These are phyloP conservation scores for Blastobotrys raffinosifermentans DNA, from an alignment of 1,139 yeast species.

Conservation along the genomic window DNA sequence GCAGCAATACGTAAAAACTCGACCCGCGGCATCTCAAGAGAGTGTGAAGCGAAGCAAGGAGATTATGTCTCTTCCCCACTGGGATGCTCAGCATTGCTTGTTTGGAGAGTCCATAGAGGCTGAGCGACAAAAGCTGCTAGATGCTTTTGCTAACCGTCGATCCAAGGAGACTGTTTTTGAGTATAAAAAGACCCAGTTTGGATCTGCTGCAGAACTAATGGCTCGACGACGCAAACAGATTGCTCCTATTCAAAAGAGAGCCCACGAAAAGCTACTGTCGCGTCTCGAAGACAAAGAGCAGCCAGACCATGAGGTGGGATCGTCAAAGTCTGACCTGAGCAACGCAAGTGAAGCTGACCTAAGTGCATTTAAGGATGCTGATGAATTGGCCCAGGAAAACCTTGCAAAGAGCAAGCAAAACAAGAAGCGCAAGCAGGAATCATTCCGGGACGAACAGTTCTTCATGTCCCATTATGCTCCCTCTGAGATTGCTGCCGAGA, in stretches of 20 bases:
- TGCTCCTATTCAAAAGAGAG: slow-evolving; percentile 70
- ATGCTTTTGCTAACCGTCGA: slow-evolving; percentile 56
- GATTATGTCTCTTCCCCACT: slow-evolving; percentile 51
- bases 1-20: slow-evolving; percentile 74
- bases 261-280: slow-evolving; percentile 38
- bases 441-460: slow-evolving; percentile 73
- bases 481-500: slow-evolving; percentile 70
- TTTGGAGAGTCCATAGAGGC: slow-evolving; percentile 49
- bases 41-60: slow-evolving; percentile 82
- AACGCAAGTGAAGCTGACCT: slow-evolving; percentile 29
- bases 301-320: slow-evolving; percentile 12
- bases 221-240: slow-evolving; percentile 76
- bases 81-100: slow-evolving; percentile 83
- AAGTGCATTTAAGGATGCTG: slow-evolving; percentile 23
- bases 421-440: slow-evolving; percentile 23
- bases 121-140: slow-evolving; percentile 69
- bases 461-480: slow-evolving; percentile 92
- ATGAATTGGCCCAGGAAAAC: slow-evolving; percentile 4
- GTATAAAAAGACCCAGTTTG: slow-evolving; percentile 43
- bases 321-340: slow-evolving; percentile 12
- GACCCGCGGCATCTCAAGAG: slow-evolving; percentile 81
- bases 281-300: slow-evolving; percentile 49
- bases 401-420: slow-evolving; percentile 6
- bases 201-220: slow-evolving; percentile 81
- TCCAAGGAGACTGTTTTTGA: slow-evolving; percentile 87